A percentile compares a stretch with the other conserved stretches of the same genome.
phyloP scores from a whole-genome alignment of 2,329 filamentous ascomycete genomes.

The Cladosporium phlei region DNA sequence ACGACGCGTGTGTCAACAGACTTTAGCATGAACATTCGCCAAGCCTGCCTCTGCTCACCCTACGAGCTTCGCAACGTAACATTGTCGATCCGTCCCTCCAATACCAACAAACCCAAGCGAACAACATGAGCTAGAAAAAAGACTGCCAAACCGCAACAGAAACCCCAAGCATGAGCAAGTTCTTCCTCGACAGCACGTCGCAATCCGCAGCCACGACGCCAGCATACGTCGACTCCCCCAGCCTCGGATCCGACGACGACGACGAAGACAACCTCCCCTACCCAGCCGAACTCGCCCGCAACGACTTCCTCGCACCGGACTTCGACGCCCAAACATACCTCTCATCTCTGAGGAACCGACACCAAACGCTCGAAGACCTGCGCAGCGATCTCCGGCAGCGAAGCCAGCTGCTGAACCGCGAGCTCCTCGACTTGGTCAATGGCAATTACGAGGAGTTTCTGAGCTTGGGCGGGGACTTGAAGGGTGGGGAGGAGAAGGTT shows the following conservation, averaged over 20 bases:
- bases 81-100: no score
- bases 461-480: slow-evolving; percentile 71
- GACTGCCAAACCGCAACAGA: neutral
- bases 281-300: slow-evolving; percentile 74
- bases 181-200: slow-evolving; percentile 38
- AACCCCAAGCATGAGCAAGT: slow-evolving; percentile 41
- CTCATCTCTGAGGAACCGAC: slow-evolving; percentile 74
- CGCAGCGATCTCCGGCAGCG: slow-evolving; percentile 79
- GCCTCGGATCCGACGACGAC: slow-evolving; percentile 42
- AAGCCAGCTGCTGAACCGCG: slow-evolving; percentile 71
- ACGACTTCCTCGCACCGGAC: slow-evolving; percentile 70
- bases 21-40: no score
- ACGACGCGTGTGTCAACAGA: no score
- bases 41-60: no score
- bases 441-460: slow-evolving; percentile 91
- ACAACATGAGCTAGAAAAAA: no score
- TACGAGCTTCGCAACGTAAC: no score
- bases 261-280: slow-evolving; percentile 73
- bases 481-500: slow-evolving; percentile 84
- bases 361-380: slow-evolving; percentile 93
- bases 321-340: slow-evolving; percentile 83
- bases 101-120: no score
- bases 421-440: slow-evolving; percentile 92
- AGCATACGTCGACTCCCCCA: slow-evolving; percentile 46
- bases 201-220: slow-evolving; percentile 37